These are phyloP conservation scores for Stemphylium lycopersici DNA, from an alignment of 2,329 filamentous ascomycete genomes.

Conservation along the genomic window DNA sequence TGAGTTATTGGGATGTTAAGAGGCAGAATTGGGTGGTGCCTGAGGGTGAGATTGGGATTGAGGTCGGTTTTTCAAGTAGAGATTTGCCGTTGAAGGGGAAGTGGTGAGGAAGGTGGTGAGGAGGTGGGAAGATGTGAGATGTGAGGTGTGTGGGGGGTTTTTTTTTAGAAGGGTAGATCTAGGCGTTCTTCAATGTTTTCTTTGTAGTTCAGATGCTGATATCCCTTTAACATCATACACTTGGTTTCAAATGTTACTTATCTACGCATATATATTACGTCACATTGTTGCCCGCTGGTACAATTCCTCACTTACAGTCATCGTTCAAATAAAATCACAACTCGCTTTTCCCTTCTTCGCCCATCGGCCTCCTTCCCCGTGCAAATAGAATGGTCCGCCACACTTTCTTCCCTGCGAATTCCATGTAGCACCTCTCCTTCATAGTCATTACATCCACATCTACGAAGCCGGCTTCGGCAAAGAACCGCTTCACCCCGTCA, in stretches of 20 bases:
- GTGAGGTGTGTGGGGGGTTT: no score
- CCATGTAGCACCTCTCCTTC: constrained; percentile 58
- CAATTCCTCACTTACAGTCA: background rate
- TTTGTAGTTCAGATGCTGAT: background rate
- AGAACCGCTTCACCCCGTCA: constrained; percentile 65
- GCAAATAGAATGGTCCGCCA: constrained; percentile 59
- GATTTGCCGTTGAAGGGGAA: constrained; percentile 39
- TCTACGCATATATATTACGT: background rate
- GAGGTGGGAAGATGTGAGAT: no score
- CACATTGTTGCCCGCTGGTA: no score
- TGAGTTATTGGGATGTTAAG: constrained; percentile 51
- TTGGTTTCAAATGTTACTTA: background rate
- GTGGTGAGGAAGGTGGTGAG: constrained; percentile 31
- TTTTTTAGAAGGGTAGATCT: background rate
- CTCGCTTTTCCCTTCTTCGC: constrained; percentile 32
- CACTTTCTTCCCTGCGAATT: constrained; percentile 45
- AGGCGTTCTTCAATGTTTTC: background rate
- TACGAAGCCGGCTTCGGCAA: constrained; percentile 64
- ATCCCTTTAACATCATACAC: background rate
- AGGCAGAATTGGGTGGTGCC: constrained; percentile 52
- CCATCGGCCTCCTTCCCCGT: constrained; percentile 53
- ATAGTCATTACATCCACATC: constrained; percentile 65
- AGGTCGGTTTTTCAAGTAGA: constrained; percentile 44
- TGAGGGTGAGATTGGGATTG: constrained; percentile 38
- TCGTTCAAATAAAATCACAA: constrained; percentile 12